Evolutionary conservation across 2,329 filamentous ascomycete species (phyloP).

Genomic region (Arthrobotrys pseudoclavata): DNA sequence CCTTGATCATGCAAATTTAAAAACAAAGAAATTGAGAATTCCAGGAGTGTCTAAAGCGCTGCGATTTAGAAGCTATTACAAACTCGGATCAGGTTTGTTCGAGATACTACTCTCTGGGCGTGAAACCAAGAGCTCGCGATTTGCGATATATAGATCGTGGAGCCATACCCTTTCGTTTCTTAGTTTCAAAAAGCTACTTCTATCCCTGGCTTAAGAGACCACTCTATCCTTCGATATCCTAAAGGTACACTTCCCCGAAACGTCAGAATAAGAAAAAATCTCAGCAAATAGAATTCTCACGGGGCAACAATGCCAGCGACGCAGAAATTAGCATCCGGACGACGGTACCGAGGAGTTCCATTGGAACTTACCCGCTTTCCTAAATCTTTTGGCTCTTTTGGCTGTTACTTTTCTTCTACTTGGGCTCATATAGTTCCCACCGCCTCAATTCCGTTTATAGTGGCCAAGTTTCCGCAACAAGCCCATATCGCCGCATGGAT

Average conservation of each 20-base stretch:
- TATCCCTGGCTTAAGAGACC: no score
- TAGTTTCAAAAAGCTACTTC: background rate
- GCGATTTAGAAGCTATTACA: no score
- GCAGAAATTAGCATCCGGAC: background rate
- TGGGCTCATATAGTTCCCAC: background rate
- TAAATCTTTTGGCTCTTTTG: slow-evolving; percentile 10
- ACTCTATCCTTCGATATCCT: background rate
- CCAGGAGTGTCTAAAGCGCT: no score
- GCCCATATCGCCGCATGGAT: slow-evolving; percentile 2
- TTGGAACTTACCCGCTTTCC: background rate
- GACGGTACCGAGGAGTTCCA: background rate
- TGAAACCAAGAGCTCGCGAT: no score
- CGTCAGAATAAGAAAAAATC: background rate
- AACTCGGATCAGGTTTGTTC: no score
- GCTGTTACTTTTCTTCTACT: background rate
- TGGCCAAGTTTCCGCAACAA: background rate
- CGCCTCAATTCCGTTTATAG: background rate
- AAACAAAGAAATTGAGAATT: no score
- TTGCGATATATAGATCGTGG: background rate
- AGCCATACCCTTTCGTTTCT: background rate
- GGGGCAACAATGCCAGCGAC: background rate
- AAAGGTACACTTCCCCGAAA: background rate
- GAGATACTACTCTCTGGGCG: no score
- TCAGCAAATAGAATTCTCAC: background rate
- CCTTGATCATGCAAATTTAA: no score